phyloP scores from a whole-genome alignment of 805 yeast species.

The Ogataea paraovalis region DNA sequence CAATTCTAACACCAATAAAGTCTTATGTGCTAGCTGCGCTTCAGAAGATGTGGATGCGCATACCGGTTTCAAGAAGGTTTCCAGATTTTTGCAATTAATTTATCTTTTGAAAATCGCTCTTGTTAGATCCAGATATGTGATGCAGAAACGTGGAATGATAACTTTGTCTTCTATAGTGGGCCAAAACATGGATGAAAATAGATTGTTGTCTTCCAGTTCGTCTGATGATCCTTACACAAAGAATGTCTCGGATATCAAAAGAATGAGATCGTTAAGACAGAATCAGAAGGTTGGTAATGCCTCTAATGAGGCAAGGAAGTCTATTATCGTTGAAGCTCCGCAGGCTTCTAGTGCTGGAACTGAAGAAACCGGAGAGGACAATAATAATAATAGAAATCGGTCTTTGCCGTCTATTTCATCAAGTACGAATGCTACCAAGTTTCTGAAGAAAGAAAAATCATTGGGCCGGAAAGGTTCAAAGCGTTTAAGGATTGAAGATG shows the following conservation, averaged over 20 bases:
- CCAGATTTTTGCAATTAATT: conserved; percentile 68
- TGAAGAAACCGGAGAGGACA: conserved; percentile 15
- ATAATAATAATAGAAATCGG: neutral
- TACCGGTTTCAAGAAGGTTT: conserved; percentile 56
- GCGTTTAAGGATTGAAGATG: conserved; percentile 26
- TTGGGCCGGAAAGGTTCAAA: conserved; percentile 29
- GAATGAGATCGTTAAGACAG: conserved; percentile 71
- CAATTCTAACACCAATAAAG: conserved; percentile 32
- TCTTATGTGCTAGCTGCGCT: conserved; percentile 65
- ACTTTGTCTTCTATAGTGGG: conserved; percentile 1
- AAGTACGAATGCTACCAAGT: conserved; percentile 17
- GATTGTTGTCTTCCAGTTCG: neutral
- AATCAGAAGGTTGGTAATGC: conserved; percentile 51
- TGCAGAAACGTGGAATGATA: conserved; percentile 34
- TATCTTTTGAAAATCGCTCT: conserved; percentile 81
- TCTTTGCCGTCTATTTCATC: conserved; percentile 1
- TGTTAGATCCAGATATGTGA: conserved; percentile 63
- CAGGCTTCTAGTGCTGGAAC: conserved; percentile 37
- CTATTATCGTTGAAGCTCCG: conserved; percentile 63
- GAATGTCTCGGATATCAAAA: conserved; percentile 71
- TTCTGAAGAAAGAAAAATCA: conserved; percentile 19
- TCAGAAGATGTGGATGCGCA: conserved; percentile 44
- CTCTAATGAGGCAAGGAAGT: conserved; percentile 56
- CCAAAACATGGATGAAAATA: neutral
- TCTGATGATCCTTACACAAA: conserved; percentile 53